These are phyloP conservation scores for Candida alai DNA, from an alignment of 805 yeast species.

Conservation along the genomic window DNA sequence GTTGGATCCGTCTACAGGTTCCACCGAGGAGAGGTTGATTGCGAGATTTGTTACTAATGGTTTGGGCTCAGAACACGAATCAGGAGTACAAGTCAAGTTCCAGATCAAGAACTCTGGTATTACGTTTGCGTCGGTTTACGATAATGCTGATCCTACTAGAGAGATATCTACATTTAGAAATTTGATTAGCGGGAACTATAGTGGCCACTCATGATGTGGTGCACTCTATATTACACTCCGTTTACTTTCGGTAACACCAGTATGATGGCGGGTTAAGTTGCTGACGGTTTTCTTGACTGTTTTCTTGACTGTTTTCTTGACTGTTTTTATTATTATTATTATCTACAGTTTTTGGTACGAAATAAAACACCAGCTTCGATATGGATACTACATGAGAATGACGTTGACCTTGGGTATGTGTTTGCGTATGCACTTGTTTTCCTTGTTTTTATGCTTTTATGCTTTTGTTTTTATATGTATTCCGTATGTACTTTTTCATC, in stretches of 20 bases:
- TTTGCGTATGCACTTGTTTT: too few species aligned
- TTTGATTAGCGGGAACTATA: conserved; percentile 47
- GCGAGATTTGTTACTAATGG: conserved; percentile 83
- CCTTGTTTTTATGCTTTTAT: too few species aligned
- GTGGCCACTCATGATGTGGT: conserved; percentile 9
- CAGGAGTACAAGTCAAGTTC: conserved; percentile 72
- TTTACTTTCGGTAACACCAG: too few species aligned
- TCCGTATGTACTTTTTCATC: too few species aligned
- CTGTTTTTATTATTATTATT: background rate
- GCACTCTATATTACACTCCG: background rate
- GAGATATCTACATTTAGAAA: conserved; percentile 44
- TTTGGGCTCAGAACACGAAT: conserved; percentile 62
- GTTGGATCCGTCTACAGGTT: conserved; percentile 18
- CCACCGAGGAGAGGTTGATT: conserved; percentile 62
- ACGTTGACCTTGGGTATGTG: too few species aligned
- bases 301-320: background rate
- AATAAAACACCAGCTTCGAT: too few species aligned
- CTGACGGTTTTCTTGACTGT: too few species aligned
- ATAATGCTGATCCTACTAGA: conserved; percentile 23
- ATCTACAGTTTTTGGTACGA: too few species aligned
- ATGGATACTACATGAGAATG: too few species aligned
- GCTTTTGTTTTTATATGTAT: too few species aligned
- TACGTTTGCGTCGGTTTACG: conserved; percentile 37
- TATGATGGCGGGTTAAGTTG: too few species aligned
- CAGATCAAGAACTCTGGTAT: conserved; percentile 44